Evolutionary conservation across 176 grass and related monocot genomes (phyloP), one percentile per base, ranked within the genome.

Genomic region (Oropetium thomaeum): DNA sequence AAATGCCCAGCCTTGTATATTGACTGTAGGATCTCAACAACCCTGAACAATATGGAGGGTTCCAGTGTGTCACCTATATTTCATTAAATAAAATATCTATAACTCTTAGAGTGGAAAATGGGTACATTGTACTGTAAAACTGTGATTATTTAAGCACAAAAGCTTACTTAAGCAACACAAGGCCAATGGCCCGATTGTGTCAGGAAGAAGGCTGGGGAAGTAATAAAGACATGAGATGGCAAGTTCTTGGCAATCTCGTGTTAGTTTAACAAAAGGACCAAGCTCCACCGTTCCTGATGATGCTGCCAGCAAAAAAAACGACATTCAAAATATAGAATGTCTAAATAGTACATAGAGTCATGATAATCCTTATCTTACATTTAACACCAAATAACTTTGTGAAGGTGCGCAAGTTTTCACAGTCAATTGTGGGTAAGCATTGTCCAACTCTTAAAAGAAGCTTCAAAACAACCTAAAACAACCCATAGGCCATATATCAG

Each of bases 151-250:
- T 38, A 57, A 65, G 72, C 11, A 75, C 58, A 70, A 83, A 41
- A 69, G 42, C 88, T 85, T 93, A 97, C 94, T 85, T 85, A 97
- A 91, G 79, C 90, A 97, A 84, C 85, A 89, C 67, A 69, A 89
- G 20, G 74, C 72, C 72, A 97, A 87, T 77, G 81, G 78, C 75
- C 75, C 55, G 7, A 97, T 62, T 71, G 89, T 79, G 54, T 93
- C 88, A 55, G 80, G 77, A 47, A 80, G 83, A 75, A 93, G 68
- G 68, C 51, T 85, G 48, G 90, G 89, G 72, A 97, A 97, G 74
- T 97, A 93, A 85, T 89, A 97, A 55, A 97, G 87, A 70, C 90
- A 91, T 71, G 82, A 89, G 41, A 89, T 69, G 26, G 90, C 88
- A 79, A 97, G 81, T 72, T 91, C 90, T 83, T 97, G 86, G 83